Conservation (phyloP, 2,329 filamentous ascomycete species). For the Sporothrix curviconia region DNA sequence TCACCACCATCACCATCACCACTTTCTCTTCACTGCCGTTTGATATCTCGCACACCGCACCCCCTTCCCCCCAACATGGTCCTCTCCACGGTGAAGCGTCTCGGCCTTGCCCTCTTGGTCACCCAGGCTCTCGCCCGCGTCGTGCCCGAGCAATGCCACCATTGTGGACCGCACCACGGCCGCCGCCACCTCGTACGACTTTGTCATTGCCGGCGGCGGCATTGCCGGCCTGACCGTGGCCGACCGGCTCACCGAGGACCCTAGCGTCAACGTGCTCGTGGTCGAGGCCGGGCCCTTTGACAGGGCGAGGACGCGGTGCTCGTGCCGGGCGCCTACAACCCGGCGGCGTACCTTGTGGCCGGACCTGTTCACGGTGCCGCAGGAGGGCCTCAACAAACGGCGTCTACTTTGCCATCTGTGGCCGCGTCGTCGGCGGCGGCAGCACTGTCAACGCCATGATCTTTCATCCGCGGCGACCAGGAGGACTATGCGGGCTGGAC, state of each 20-base stretch:
- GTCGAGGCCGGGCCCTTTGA: conserved; percentile 24
- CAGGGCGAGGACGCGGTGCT: conserved; percentile 24
- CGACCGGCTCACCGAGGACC: conserved; percentile 38
- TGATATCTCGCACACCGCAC: background rate
- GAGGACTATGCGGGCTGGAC: conserved; percentile 53
- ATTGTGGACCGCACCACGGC: conserved; percentile 6
- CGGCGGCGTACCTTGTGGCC: conserved; percentile 27
- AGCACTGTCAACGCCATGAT: conserved; percentile 56
- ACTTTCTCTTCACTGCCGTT: background rate
- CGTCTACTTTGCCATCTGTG: conserved; percentile 26
- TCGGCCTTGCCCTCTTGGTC: background rate
- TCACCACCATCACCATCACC: background rate
- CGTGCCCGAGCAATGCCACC: background rate
- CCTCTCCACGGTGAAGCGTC: background rate
- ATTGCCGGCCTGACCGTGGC: conserved; percentile 33
- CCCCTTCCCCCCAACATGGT: background rate
- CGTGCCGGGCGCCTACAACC: conserved; percentile 26
- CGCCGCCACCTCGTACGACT: background rate
- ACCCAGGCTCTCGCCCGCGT: background rate
- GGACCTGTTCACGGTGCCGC: conserved; percentile 33
- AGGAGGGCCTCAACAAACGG: conserved; percentile 27
- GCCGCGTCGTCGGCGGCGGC: conserved; percentile 53
- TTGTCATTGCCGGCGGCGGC: conserved; percentile 30
- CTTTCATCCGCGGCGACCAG: conserved; percentile 39
- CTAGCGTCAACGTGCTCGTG: conserved; percentile 23